Base-by-base conservation (phyloP, 129 eudicot species). In the Rutidosis leptorrhynchoides region DNA sequence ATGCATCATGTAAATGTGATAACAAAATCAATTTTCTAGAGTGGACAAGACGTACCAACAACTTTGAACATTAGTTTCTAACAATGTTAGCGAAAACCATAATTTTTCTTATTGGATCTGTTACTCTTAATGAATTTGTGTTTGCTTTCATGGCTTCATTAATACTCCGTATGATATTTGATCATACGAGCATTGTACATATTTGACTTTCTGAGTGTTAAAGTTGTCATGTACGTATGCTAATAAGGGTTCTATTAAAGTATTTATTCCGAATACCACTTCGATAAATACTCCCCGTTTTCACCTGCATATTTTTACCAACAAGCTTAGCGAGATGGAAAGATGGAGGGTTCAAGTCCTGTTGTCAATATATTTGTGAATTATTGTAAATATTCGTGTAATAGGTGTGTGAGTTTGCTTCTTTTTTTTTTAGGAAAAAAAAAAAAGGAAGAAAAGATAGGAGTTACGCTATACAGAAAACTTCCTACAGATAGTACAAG, bases 401-500 rank as follows among this genome's bases (percentile, higher is more conserved):
- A n/a, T n/a, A n/a, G n/a, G n/a, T n/a, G n/a, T n/a, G n/a, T n/a
- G n/a, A n/a, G n/a, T n/a, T n/a, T n/a, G 21, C 1, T 23, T 25
- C n/a, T n/a, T n/a, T n/a, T n/a, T n/a, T n/a, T n/a, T 1, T 37
- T 4, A 52, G 21, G 25, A 26, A 37, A 48, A 22, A 19, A n/a
- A n/a, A n/a, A n/a, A n/a, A n/a, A n/a, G n/a, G n/a, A n/a, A n/a
- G n/a, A n/a, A n/a, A n/a, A n/a, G n/a, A n/a, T n/a, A n/a, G n/a
- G n/a, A n/a, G n/a, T n/a, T n/a, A n/a, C n/a, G n/a, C n/a, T n/a
- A n/a, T n/a, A 54, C 59, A 53, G 5, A 53, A 17, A n/a, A n/a
- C n/a, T n/a, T n/a, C n/a, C n/a, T n/a, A n/a, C 0, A 51, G 29
- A 53, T 23, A 55, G 51, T 33, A 43, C 16, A 58, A 74, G 67